phyloP scores from a whole-genome alignment of 805 yeast genomes.

The Zygotorulaspora sp. region DNA sequence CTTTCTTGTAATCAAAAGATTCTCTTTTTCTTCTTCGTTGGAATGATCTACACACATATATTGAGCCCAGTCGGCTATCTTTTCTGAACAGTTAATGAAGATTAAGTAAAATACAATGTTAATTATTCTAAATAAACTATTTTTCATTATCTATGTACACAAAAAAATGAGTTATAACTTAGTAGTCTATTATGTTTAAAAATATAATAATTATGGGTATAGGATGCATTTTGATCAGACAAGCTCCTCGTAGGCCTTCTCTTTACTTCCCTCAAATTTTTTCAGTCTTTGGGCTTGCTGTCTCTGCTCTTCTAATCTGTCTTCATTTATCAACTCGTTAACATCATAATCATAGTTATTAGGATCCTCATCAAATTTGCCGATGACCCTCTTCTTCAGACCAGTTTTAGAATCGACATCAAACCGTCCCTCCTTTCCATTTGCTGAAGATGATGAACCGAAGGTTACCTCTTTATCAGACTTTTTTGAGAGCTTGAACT shows the following conservation, averaged over 20 bases:
- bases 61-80: too few relatives aligned
- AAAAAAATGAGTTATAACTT: too few relatives aligned
- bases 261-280: slow-evolving; percentile 19
- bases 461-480: not conserved
- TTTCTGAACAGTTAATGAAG: too few relatives aligned
- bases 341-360: slow-evolving; percentile 45
- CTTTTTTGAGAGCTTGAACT: slow-evolving; percentile 24
- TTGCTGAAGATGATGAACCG: slow-evolving; percentile 13
- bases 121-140: too few relatives aligned
- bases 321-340: slow-evolving; percentile 43
- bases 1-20: too few relatives aligned
- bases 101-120: too few relatives aligned
- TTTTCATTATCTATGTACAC: too few relatives aligned
- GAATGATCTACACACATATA: too few relatives aligned
- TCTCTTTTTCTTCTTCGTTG: too few relatives aligned
- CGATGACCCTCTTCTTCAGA: slow-evolving; percentile 31
- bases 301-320: slow-evolving; percentile 24
- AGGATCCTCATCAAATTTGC: slow-evolving; percentile 36
- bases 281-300: slow-evolving; percentile 18
- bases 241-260: slow-evolving; percentile 23
- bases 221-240: too few relatives aligned
- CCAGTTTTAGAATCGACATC: slow-evolving; percentile 29
- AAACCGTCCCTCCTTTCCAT: slow-evolving; percentile 12
- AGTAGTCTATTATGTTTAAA: too few relatives aligned
- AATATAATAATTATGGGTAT: too few relatives aligned